Conservation (phyloP, 331 rosid species). For the Quercus phellos region DNA sequence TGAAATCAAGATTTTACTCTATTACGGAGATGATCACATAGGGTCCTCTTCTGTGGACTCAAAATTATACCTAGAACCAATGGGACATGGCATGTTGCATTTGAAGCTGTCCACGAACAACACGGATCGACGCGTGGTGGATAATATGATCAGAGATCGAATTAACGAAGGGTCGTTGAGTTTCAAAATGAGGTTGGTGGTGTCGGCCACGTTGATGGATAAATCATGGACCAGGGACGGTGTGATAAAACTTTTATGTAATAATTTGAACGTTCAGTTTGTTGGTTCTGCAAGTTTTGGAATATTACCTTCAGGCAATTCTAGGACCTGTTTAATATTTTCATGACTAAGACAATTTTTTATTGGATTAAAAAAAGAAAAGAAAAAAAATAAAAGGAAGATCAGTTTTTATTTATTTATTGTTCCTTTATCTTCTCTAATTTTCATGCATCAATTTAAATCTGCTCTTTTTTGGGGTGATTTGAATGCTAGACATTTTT, state of each 20-base stretch:
- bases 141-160: slow-evolving; percentile 7
- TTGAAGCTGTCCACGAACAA: slow-evolving; percentile 8
- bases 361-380: too few species aligned
- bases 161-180: slow-evolving; percentile 13
- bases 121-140: neutral
- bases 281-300: neutral
- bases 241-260: slow-evolving; percentile 22
- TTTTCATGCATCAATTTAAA: neutral
- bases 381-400: too few species aligned
- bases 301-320: neutral
- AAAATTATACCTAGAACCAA: neutral
- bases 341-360: neutral
- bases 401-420: too few species aligned
- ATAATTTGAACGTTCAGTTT: slow-evolving; percentile 19
- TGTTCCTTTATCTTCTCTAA: neutral
- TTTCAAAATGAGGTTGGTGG: slow-evolving; percentile 3
- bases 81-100: neutral
- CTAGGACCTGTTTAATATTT: neutral
- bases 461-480: neutral
- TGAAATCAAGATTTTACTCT: slow-evolving; percentile 1
- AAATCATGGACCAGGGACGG: slow-evolving; percentile 5
- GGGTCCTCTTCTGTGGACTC: slow-evolving; percentile 12
- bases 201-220: slow-evolving; percentile 1
- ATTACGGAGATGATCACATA: neutral
- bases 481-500: too few species aligned